These are phyloP conservation scores for Noccaea bulbosa DNA, from an alignment of 345 rosid genomes.

Conservation along the genomic window DNA sequence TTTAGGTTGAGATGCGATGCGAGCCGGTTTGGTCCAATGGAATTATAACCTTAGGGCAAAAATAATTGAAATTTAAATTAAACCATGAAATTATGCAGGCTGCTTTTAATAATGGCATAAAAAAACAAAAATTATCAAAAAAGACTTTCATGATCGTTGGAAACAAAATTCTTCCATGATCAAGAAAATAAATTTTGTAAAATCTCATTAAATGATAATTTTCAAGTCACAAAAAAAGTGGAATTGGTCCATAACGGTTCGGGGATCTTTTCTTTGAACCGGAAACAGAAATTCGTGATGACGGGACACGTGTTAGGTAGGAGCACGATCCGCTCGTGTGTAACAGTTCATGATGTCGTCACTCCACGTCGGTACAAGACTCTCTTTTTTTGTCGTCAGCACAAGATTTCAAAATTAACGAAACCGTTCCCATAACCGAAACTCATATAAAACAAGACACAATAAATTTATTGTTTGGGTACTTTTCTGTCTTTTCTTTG, in stretches of 20 bases:
- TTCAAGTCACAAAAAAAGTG: background rate
- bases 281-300: slow-evolving; percentile 35
- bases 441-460: slow-evolving; percentile 40
- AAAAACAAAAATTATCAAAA: background rate
- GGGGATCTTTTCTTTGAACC: slow-evolving; percentile 28
- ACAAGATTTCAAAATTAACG: slow-evolving; percentile 39
- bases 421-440: slow-evolving; percentile 49
- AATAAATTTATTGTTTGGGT: slow-evolving; percentile 8
- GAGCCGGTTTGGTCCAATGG: too few relatives aligned
- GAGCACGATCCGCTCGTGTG: slow-evolving; percentile 43
- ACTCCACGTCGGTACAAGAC: slow-evolving; percentile 35
- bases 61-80: too few relatives aligned
- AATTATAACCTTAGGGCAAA: too few relatives aligned
- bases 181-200: background rate
- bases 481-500: slow-evolving; percentile 33
- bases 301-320: slow-evolving; percentile 37
- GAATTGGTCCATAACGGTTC: slow-evolving; percentile 46
- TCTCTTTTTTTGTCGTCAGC: slow-evolving; percentile 28
- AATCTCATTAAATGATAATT: background rate
- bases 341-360: slow-evolving; percentile 43
- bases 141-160: background rate
- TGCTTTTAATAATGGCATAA: too few relatives aligned
- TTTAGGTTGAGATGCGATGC: background rate
- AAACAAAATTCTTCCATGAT: background rate
- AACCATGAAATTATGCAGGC: too few relatives aligned